Evolutionary conservation across 73 alveolate species (phyloP), one percentile per base, ranked within the genome.

Genomic region (Symbiodinium natans): DNA sequence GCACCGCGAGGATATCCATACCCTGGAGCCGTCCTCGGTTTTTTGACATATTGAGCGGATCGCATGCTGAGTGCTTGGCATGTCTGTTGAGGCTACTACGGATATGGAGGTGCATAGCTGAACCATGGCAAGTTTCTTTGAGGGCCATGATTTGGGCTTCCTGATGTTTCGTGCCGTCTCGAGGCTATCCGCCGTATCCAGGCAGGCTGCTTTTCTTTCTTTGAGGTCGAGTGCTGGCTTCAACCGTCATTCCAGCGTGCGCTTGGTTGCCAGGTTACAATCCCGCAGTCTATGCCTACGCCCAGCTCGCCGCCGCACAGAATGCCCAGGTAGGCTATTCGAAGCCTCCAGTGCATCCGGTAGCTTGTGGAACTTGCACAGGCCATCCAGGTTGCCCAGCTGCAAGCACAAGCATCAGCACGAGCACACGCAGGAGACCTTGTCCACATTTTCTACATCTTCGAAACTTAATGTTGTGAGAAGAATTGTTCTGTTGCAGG

Each of bases 241-340:
- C n/a, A n/a, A n/a, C n/a, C n/a, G n/a, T n/a, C n/a, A n/a, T n/a
- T n/a, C n/a, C n/a, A n/a, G n/a, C n/a, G n/a, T n/a, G n/a, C n/a
- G n/a, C n/a, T n/a, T n/a, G n/a, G 6, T 29, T 46, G 43, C 56
- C 83, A 89, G 95, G 95, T 71, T 89, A 89, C 86, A 59, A 68
- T 42, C 87, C 97, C 8, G 77, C 77, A 41, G 86, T 56, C 41
- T 63, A 63, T n/a, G 88, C 80, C 88, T 90, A 90, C 52, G 23
- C 89, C 7, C 97, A 90, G 77, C 48, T 90, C 56, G 97, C 97
- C 41, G 97, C 97, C 9, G 95, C 95, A 33, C 97, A 90, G 77
- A 90, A 59, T 38, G 94, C 97, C 29, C 97, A 85, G 89, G 97
- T 71, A 46, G 73, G 31, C 39, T 48, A 33, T 33, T 21, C 23